Evolutionary conservation across 1,284 basidiomycete species (phyloP).

Genomic region (Trichosporon sp.): DNA sequence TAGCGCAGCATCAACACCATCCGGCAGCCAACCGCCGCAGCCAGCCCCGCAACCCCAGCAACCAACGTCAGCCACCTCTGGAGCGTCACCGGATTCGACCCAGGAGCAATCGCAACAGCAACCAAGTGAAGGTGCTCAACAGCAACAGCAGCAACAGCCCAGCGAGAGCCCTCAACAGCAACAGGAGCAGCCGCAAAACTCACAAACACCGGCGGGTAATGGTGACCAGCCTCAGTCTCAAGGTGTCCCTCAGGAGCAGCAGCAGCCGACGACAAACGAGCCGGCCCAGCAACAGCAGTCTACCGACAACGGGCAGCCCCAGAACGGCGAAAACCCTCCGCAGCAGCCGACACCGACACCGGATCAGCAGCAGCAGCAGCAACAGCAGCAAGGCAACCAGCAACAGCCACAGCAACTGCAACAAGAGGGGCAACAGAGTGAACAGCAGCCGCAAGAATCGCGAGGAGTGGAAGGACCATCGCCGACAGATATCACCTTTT

Average conservation of each 20-base stretch:
- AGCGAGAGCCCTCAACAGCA: neutral
- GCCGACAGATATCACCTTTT: neutral
- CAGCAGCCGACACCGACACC: neutral
- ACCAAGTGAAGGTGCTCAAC: neutral
- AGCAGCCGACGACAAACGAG: neutral
- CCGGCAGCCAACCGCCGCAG: neutral
- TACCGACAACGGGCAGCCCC: neutral
- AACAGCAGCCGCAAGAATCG: neutral
- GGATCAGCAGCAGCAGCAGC: too few relatives aligned
- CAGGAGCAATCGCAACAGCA: neutral
- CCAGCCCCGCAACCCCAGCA: neutral
- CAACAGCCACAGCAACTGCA: neutral
- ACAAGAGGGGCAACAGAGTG: neutral
- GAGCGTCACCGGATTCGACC: neutral
- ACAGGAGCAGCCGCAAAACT: constrained; percentile 2
- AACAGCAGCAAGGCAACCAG: neutral
- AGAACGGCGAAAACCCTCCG: neutral
- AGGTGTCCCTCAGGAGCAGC: neutral
- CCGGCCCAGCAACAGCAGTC: neutral
- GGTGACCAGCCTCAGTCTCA: neutral
- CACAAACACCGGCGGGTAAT: neutral
- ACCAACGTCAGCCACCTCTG: neutral
- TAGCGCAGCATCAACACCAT: neutral
- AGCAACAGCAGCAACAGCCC: neutral
- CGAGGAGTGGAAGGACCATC: neutral